Conservation (phyloP, 805 yeast species). For the Cyberlindnera lachancei region DNA sequence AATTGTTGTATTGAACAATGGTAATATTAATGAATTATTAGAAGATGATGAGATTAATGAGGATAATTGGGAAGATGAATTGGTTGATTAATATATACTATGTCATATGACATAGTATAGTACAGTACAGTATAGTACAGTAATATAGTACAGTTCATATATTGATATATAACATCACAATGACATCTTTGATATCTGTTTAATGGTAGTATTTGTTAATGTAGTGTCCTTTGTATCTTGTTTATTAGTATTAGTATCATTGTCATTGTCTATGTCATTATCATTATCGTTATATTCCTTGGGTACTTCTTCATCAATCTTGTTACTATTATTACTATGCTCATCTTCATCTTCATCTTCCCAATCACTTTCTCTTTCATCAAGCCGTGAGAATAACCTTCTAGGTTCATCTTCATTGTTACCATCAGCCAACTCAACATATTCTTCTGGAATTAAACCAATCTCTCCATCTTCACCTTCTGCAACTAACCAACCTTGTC, state of each 20-base stretch:
- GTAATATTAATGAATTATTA: constrained; percentile 33
- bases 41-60: constrained; percentile 26
- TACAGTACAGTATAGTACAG: too few species aligned
- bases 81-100: constrained; percentile 16
- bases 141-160: too few species aligned
- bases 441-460: constrained; percentile 93
- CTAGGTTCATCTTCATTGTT: constrained; percentile 4
- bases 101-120: too few species aligned
- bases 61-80: constrained; percentile 47
- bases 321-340: not conserved
- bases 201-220: not conserved
- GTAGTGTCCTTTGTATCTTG: not conserved
- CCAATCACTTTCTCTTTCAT: constrained; percentile 10
- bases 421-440: constrained; percentile 47
- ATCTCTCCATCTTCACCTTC: constrained; percentile 73
- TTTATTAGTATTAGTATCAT: not conserved
- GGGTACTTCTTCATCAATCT: not conserved
- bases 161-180: too few species aligned
- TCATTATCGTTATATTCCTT: not conserved
- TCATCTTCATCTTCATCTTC: constrained; percentile 26
- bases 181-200: not conserved
- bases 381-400: constrained; percentile 2
- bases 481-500: constrained; percentile 98
- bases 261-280: not conserved
- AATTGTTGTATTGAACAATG: too few species aligned